Base-by-base conservation (phyloP, 1,284 basidiomycete species). In the Volvariella surrecta region DNA sequence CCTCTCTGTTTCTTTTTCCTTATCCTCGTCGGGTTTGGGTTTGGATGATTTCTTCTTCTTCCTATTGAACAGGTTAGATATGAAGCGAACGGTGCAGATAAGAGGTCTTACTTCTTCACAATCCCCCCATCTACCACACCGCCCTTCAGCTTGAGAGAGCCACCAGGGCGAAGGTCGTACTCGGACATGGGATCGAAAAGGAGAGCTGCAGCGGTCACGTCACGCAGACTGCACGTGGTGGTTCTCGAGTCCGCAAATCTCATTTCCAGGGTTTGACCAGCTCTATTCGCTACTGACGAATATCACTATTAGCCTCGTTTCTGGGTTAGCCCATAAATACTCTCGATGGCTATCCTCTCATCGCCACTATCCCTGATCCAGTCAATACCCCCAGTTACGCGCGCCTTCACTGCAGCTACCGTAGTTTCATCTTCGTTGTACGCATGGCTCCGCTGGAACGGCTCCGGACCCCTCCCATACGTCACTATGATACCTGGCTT, bases 121-220 rank as follows among this genome's bases (percentile, higher is more conserved):
- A 82, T 69, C 3, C 80, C 84, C 45, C 84, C 84, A 50, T 84
- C 83, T 30, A 68, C 71, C 30, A 82, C 79, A 39, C 88, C 84
- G 28, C 85, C 82, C 66, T 94, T 95, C 61, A 95, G 74, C 66
- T 93, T 95, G 59, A 95, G 81, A 51, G 86, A 81, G 55, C 92
- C 91, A 38, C 89, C 87, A 37, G 89, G 82, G 57, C 80, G 81
- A 63, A 87, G 73, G 65, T 89, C 79, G 65, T 95, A 95, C 61
- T 90, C 89, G 52, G 79, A 77, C 81, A 88, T 86, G 54, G 51
- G 50, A 47, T 48, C 39, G 37, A 44, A 48, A 56, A 45, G 24
- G 46, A 38, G 47, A 52, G 52, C 49, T 48, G 48, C 54, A 51
- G 51, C 49, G 47, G 39, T 44, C 18, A 40, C 37, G 47, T 45